These are phyloP conservation scores for Aspergillus niger DNA, from an alignment of 2,329 filamentous ascomycete genomes.

Conservation along the genomic window DNA sequence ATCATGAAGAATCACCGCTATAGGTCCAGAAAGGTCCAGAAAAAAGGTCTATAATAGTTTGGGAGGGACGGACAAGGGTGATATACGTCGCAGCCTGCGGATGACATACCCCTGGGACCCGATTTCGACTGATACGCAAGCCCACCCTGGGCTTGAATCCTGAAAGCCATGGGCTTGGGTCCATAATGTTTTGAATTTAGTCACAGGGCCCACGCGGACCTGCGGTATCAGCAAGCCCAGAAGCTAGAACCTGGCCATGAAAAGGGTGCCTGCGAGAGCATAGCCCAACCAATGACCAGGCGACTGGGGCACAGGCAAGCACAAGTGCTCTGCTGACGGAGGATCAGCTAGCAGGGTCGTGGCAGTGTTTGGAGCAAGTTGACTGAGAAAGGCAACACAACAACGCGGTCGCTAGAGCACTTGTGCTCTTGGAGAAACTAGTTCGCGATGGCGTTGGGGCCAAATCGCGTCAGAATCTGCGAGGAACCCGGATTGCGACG, in stretches of 20 bases:
- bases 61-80: conserved; percentile 3
- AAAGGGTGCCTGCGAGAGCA: neutral
- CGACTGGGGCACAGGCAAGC: neutral
- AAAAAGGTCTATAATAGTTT: conserved; percentile 1
- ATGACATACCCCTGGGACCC: conserved; percentile 2
- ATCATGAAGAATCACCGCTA: conserved; percentile 1
- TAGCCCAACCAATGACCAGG: neutral
- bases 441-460: conserved; percentile 10
- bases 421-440: conserved; percentile 5
- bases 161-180: conserved; percentile 2
- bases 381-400: neutral
- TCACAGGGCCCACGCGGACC: conserved; percentile 3
- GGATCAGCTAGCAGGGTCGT: neutral
- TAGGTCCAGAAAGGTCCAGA: neutral
- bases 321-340: neutral
- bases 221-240: neutral
- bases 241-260: neutral
- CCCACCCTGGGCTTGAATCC: neutral
- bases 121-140: neutral
- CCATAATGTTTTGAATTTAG: conserved; percentile 5
- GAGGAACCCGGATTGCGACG: neutral
- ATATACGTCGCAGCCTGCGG: conserved; percentile 8
- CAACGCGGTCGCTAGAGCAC: neutral
- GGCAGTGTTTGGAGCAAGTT: conserved; percentile 1
- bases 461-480: conserved; percentile 10